phyloP scores from a whole-genome alignment of 257 asterid species.

The Petrea volubilis region DNA sequence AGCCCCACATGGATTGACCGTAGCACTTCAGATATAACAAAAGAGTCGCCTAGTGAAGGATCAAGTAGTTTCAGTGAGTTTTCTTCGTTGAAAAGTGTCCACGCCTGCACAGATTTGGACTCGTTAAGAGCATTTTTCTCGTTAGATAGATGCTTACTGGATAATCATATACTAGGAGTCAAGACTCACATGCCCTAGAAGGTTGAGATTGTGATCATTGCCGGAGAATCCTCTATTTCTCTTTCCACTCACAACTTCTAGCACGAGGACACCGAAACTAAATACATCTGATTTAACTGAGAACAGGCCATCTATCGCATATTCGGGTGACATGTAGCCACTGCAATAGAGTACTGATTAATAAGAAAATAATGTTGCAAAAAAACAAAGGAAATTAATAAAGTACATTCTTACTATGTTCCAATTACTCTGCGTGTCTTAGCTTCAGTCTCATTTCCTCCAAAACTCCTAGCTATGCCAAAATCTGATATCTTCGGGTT shows the following conservation, averaged over 20 bases:
- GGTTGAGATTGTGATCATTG: slow-evolving; percentile 35
- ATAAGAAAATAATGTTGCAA: not conserved
- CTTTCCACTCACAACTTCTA: slow-evolving; percentile 39
- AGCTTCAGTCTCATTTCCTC: slow-evolving; percentile 25
- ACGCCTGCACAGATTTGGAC: slow-evolving; percentile 2
- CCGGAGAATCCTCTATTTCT: slow-evolving; percentile 34
- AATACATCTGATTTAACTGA: slow-evolving; percentile 39
- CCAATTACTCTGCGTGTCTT: slow-evolving; percentile 21
- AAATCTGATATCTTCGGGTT: slow-evolving; percentile 30
- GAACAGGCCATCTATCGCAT: slow-evolving; percentile 35
- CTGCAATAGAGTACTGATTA: not conserved
- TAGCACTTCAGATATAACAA: not conserved
- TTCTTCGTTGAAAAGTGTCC: slow-evolving; percentile 21
- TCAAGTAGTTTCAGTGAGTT: not conserved
- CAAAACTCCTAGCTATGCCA: slow-evolving; percentile 23
- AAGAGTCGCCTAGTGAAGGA: not conserved
- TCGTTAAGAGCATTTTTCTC: not conserved
- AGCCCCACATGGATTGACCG: slow-evolving; percentile 14
- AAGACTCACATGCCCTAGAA: slow-evolving; percentile 26
- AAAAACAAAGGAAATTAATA: not conserved
- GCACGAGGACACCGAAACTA: slow-evolving; percentile 38
- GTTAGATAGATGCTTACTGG: not conserved
- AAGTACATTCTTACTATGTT: slow-evolving; percentile 22
- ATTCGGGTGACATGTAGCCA: slow-evolving; percentile 41
- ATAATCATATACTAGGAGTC: not conserved